Evolutionary conservation across 176 grass and related monocot genomes (phyloP), one percentile per base, ranked within the genome.

Genomic region (Avena sativa): DNA sequence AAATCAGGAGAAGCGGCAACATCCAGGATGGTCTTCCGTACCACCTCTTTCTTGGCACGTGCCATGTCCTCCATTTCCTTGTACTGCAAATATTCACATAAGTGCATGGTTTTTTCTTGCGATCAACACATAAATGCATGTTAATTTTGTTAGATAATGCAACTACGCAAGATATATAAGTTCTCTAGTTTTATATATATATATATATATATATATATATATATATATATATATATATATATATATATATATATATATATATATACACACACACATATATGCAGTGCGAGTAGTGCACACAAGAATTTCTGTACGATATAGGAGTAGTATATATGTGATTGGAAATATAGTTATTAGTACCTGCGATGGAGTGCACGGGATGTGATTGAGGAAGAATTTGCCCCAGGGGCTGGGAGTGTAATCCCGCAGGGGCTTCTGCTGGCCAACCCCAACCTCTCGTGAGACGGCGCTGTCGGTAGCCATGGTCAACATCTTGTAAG

Each of bases 11-110:
- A 66, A 12, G 56, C 12, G 20, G 7, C 0, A 0, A 25, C 19
- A 0, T 48, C 34, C 0, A 26, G 2, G 5, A 89, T 25, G 30
- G 57, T 75, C 2, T 8, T 25, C 59, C 82, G 74, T 59, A 89
- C 76, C 11, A 47, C 5, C 23, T 89, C 76, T 57, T 66, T 20
- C 11, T 11, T 57, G 2, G 12, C 2, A 2, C 8, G 16, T 8
- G 76, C 57, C 47, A 1, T 78, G 21, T 72, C 23, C 47, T 81
- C 56, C 82, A 89, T 89, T 5, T 49, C n/a, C 21, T 67, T 1
- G 14, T 55, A 26, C 82, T 89, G 30, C 46, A 20, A 36, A 28
- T 11, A 28, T 64, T 64, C 61, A 64, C 11, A 28, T 5, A 28
- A 64, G 6, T 28, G 11, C 8, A 60, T 9, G 7, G 2, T 59